These are phyloP conservation scores for Tulasnella sp. DNA, from an alignment of 768 basidiomycete genomes.

Conservation along the genomic window DNA sequence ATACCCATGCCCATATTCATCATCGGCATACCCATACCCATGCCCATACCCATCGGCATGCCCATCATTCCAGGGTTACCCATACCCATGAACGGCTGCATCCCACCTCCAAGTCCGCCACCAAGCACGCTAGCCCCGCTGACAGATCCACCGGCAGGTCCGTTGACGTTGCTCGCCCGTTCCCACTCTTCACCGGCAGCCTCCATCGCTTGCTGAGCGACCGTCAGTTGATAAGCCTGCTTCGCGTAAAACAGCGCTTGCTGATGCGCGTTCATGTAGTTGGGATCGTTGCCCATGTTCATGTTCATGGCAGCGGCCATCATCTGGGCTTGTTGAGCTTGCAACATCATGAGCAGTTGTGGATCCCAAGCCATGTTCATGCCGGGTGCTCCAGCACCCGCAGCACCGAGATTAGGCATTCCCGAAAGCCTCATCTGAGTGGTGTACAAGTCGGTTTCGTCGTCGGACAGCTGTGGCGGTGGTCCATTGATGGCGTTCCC, in stretches of 20 bases:
- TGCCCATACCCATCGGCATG: slow-evolving; percentile 17
- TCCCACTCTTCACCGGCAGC: slow-evolving; percentile 90
- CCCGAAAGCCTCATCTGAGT: slow-evolving; percentile 22
- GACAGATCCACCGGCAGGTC: slow-evolving; percentile 27
- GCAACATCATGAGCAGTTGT: slow-evolving; percentile 1
- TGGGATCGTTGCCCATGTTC: slow-evolving; percentile 20
- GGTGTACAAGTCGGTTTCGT: slow-evolving; percentile 21
- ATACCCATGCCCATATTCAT: slow-evolving; percentile 23
- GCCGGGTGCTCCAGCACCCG: slow-evolving; percentile 22
- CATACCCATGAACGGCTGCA: slow-evolving; percentile 19
- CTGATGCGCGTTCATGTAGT: slow-evolving; percentile 69
- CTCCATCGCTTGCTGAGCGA: slow-evolving; percentile 83
- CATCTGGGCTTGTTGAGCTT: background rate
- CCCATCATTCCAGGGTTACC: slow-evolving; percentile 22
- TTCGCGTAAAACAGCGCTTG: slow-evolving; percentile 80
- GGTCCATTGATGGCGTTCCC: slow-evolving; percentile 81
- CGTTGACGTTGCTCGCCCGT: slow-evolving; percentile 48
- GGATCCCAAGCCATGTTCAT: slow-evolving; percentile 19
- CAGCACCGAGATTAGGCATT: slow-evolving; percentile 24
- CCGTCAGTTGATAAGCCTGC: slow-evolving; percentile 81
- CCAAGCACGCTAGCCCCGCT: slow-evolving; percentile 22
- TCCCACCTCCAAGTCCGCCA: slow-evolving; percentile 29
- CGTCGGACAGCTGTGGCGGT: slow-evolving; percentile 43
- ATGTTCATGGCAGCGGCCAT: slow-evolving; percentile 13
- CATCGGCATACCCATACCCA: slow-evolving; percentile 13